Conservation (phyloP, 2,329 filamentous ascomycete genomes). For the Epichloe aotearoae region DNA sequence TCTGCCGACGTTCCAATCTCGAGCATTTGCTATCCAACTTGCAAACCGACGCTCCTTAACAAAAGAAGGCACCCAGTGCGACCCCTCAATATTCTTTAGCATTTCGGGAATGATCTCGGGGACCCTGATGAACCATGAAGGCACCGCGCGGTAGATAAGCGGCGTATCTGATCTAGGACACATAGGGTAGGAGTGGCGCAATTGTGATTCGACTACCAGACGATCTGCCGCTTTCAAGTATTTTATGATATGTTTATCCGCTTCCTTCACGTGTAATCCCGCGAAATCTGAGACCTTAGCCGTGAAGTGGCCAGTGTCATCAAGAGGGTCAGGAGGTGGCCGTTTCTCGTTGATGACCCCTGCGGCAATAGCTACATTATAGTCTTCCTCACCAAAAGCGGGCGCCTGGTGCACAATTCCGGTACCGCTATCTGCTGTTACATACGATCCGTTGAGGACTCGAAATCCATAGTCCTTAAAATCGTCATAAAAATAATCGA, state of each 20-base stretch:
- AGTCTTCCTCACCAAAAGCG: conserved; percentile 93
- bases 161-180: conserved; percentile 93
- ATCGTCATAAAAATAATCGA: conserved; percentile 78
- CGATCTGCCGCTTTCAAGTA: conserved; percentile 65
- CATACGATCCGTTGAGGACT: conserved; percentile 73
- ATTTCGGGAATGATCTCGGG: conserved; percentile 72
- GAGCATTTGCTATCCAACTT: conserved; percentile 82
- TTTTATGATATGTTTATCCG: conserved; percentile 89
- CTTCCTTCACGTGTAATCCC: conserved; percentile 80
- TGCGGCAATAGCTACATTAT: conserved; percentile 62
- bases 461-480: conserved; percentile 78
- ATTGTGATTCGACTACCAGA: conserved; percentile 71
- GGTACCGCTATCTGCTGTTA: conserved; percentile 80
- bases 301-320: conserved; percentile 70
- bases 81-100: conserved; percentile 78
- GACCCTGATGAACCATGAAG: conserved; percentile 91
- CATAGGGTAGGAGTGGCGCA: conserved; percentile 86
- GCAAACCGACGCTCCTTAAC: conserved; percentile 87
- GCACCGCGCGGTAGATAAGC: conserved; percentile 81
- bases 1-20: conserved; percentile 89
- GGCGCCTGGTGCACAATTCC: conserved; percentile 91
- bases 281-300: conserved; percentile 65
- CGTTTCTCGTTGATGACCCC: conserved; percentile 68
- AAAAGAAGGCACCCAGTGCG: conserved; percentile 81
- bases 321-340: conserved; percentile 81